Percentiles rank a stretch among this genome's conserved stretches.
These are phyloP conservation scores for Glycyrrhiza uralensis DNA, from an alignment of 306 rosid species.

Conservation along the genomic window DNA sequence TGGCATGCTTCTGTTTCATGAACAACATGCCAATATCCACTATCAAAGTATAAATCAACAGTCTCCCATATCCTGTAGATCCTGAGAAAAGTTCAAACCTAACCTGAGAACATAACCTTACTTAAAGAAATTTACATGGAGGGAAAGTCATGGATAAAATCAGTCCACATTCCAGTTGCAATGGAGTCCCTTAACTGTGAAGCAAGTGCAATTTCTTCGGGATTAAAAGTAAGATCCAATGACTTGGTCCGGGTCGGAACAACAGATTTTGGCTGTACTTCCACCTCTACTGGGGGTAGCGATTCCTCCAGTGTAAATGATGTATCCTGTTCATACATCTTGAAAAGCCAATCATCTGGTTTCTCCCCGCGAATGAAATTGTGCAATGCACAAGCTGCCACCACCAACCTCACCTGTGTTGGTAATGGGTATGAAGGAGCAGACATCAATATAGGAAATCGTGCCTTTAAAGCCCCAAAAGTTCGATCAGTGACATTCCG, in stretches of 20 bases:
- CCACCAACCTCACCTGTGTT: conserved; percentile 86
- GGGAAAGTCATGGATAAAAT: conserved; percentile 48
- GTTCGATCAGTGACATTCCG: conserved; percentile 49
- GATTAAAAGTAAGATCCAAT: conserved; percentile 40
- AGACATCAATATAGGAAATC: conserved; percentile 77
- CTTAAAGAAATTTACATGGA: conserved; percentile 41
- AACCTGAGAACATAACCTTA: conserved; percentile 29
- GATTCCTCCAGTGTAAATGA: conserved; percentile 45
- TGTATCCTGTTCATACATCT: conserved; percentile 47
- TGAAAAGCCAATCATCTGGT: conserved; percentile 75
- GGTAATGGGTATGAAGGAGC: conserved; percentile 85
- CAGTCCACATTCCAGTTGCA: conserved; percentile 78
- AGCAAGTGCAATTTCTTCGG: conserved; percentile 46
- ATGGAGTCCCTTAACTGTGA: conserved; percentile 56
- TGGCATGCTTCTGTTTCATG: conserved; percentile 33
- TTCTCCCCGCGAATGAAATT: conserved; percentile 70
- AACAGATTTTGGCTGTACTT: conserved; percentile 25
- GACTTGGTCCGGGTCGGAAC: conserved; percentile 35
- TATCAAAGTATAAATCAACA: conserved; percentile 15
- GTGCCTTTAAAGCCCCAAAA: conserved; percentile 63
- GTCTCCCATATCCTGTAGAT: conserved; percentile 16
- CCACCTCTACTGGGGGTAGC: conserved; percentile 39
- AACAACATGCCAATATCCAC: conserved; percentile 49
- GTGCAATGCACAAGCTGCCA: conserved; percentile 81
- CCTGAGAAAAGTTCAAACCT: conserved; percentile 27